These are phyloP conservation scores for Hanseniaspora thailandica DNA, from an alignment of 805 yeast genomes.

Conservation along the genomic window DNA sequence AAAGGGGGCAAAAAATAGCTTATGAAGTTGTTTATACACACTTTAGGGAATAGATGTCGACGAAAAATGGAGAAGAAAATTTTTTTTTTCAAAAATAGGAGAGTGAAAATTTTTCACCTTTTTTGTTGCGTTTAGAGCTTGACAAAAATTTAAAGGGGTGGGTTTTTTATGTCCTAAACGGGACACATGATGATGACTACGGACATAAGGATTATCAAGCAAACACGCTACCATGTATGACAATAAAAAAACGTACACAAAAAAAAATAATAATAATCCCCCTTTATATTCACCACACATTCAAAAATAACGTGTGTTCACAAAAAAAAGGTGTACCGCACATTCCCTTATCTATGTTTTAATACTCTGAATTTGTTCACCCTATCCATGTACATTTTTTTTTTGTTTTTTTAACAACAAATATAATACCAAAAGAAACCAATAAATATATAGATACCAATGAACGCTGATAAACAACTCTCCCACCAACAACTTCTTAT, in stretches of 20 bases:
- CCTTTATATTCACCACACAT: too few species aligned
- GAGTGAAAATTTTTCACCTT: background rate
- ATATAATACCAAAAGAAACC: background rate
- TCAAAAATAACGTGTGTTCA: background rate
- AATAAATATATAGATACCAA: too few species aligned
- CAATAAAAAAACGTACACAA: background rate
- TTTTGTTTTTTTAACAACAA: background rate
- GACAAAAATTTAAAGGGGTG: background rate
- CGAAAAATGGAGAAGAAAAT: background rate
- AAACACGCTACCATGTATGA: too few species aligned
- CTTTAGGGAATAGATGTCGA: background rate
- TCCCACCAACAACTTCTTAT: slow-evolving; percentile 12
- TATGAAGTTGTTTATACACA: too few species aligned
- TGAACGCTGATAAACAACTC: background rate
- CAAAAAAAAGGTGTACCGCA: too few species aligned
- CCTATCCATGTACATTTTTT: background rate
- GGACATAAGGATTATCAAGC: too few species aligned
- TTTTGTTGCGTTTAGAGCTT: background rate
- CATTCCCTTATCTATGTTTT: background rate
- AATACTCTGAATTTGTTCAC: background rate
- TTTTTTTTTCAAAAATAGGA: background rate
- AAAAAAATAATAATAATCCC: background rate
- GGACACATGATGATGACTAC: background rate
- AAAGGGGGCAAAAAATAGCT: too few species aligned
- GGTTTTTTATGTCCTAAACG: background rate